Evolutionary conservation across 176 grass and related monocot genomes (phyloP).

Genomic region (Miscanthus lutarioriparius): DNA sequence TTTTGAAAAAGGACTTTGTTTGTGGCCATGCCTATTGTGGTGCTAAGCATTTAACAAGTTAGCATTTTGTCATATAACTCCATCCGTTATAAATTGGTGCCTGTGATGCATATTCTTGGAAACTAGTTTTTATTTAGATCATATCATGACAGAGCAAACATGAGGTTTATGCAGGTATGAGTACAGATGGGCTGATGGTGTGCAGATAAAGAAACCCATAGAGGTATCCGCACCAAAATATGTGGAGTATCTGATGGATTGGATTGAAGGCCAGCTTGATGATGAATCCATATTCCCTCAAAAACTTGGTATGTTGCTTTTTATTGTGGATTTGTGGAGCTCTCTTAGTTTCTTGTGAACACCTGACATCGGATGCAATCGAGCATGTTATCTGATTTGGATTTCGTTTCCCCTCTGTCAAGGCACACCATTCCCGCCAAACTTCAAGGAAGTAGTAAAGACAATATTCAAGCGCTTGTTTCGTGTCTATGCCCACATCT

Average conservation of each 20-base stretch:
- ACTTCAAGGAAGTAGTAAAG: constrained; percentile 98
- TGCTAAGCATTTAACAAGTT: constrained; percentile 14
- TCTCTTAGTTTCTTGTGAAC: not conserved
- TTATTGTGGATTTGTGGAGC: not conserved
- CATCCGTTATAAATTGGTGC: not conserved
- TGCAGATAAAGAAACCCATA: constrained; percentile 98
- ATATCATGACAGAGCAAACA: not conserved
- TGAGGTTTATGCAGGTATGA: constrained; percentile 70
- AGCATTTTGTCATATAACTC: not conserved
- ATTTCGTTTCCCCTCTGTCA: not conserved
- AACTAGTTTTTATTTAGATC: constrained; percentile 19
- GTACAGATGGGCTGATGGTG: constrained; percentile 98
- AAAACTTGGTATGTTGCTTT: constrained; percentile 73
- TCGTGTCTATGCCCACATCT: constrained; percentile 95
- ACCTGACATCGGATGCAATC: not conserved
- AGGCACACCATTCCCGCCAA: constrained; percentile 91
- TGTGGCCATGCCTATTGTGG: not conserved
- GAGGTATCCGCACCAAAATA: constrained; percentile 99
- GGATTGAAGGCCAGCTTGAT: constrained; percentile 98
- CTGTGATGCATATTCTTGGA: not conserved
- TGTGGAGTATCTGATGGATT: constrained; percentile 98
- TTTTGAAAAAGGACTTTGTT: not conserved
- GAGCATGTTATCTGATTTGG: not conserved
- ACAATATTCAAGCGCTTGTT: constrained; percentile 98
- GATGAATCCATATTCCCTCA: constrained; percentile 98